Base-by-base conservation (phyloP, 2,329 filamentous ascomycete genomes). In the Diplodia mutila region DNA sequence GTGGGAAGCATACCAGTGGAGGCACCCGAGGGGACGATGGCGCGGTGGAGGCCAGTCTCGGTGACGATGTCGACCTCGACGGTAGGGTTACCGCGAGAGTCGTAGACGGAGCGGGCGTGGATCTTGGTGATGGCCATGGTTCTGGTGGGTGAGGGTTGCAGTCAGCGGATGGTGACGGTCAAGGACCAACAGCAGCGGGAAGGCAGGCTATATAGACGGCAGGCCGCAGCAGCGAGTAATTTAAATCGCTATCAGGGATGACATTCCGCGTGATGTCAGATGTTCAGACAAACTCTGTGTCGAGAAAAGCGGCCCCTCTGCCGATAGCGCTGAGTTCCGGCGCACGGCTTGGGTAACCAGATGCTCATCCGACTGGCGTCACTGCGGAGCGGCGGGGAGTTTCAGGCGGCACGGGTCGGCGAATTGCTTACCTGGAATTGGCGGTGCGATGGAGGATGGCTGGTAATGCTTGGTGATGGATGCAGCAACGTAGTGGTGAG, bases 61-160 rank as follows among this genome's bases (percentile, higher is more conserved):
- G 94, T 97, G 84, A 97, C 91, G 76, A 97, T 89, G 81, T 97
- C 94, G 78, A 98, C 94, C 88, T 98, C 94, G 79, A 97, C 94
- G 80, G 95, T 99, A 78, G 95, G 95, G 90, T 99, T 99, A 81
- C 89, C 89, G 75, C 95, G 94, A 82, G 95, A 98, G 89, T 99
- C 95, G 89, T 85, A 99, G 86, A 99, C 93, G 79, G 91, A 94
- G 80, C 95, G 83, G 72, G 83, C 82, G 81, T 85, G 83, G 76
- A 85, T 84, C 80, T 84, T 84, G 74, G 79, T 80, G 78, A 85
- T 85, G 73, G 91, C 85, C 95, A 99, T 99, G 74, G 80, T 94
- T 54, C 53, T 64, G 37, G 57, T 21, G 49, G 55, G 48, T 52
- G 65, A 46, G 32, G 48, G 27, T 18, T 25, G 59, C 18, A 63